Evolutionary conservation across 2,329 filamentous ascomycete genomes (phyloP).

Genomic region (Stagonosporopsis chrysanthemi): DNA sequence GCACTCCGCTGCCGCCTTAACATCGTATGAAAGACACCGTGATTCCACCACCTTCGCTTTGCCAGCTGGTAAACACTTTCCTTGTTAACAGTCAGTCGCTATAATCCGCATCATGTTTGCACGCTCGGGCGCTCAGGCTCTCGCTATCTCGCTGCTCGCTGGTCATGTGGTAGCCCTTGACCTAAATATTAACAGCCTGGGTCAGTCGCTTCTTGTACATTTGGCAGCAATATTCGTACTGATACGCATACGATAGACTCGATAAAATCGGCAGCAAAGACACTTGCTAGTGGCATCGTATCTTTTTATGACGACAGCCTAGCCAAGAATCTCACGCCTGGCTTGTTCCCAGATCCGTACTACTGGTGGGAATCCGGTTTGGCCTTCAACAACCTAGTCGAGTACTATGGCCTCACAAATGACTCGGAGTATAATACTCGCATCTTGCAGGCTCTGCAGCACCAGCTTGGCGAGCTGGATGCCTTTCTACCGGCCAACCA

Average conservation of each 20-base stretch:
- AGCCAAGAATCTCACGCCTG: conserved; percentile 17
- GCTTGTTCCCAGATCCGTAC: conserved; percentile 30
- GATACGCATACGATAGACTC: conserved; percentile 28
- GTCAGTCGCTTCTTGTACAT: conserved; percentile 8
- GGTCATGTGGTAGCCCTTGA: conserved; percentile 23
- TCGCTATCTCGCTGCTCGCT: conserved; percentile 28
- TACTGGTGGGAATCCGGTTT: conserved; percentile 37
- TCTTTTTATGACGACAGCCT: conserved; percentile 28
- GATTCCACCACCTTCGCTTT: neutral
- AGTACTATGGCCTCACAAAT: conserved; percentile 54
- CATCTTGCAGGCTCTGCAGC: conserved; percentile 50
- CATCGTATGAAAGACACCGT: conserved; percentile 2
- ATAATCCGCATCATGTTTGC: conserved; percentile 26
- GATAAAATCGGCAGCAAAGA: conserved; percentile 32
- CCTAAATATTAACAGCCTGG: conserved; percentile 30
- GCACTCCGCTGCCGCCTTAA: neutral
- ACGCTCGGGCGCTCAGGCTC: conserved; percentile 19
- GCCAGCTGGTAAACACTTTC: too few species aligned
- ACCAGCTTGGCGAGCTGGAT: conserved; percentile 44
- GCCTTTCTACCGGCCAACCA: conserved; percentile 52
- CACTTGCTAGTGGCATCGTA: conserved; percentile 32
- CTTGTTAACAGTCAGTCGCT: neutral
- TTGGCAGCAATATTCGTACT: neutral
- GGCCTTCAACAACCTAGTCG: conserved; percentile 34
- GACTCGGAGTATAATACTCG: conserved; percentile 51